Base-by-base conservation (phyloP, 2,329 filamentous ascomycete species). In the Colletotrichum horii region DNA sequence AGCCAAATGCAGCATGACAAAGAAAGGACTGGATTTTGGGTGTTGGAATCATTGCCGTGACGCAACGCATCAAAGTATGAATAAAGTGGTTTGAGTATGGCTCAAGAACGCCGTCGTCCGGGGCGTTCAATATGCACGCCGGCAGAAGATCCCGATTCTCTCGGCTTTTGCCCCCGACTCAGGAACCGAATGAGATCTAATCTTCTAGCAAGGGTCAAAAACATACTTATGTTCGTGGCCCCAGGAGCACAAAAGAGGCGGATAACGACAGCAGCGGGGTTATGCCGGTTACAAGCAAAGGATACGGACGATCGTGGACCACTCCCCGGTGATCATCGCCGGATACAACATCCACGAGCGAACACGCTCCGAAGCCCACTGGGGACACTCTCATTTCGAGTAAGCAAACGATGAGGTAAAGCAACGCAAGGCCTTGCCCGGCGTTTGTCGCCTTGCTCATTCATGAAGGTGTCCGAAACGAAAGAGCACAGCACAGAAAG, bases 291-390 rank as follows among this genome's bases (percentile, higher is more conserved):
- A 52, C 43, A 52, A 22, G 22, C 4, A 52, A 52, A 14, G 43
- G n/a, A 52, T 52, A 52, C n/a, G 43, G n/a, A 52, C 43, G 43
- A 52, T 52, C 43, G 43, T 22, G 43, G 43, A 22, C n/a, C 43
- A 22, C 43, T 12, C 43, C 11, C 43, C 43, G 43, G 19, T 52
- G 43, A 52, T 52, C 43, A 22, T 52, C 43, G n/a, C n/a, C 43
- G 43, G 43, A 52, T 52, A 52, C 43, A 52, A 52, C 19, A n/a
- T 48, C 38, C 38, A 48, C 38, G 43, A 52, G n/a, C 43, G 43
- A 52, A 52, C 43, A 52, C 22, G 43, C 43, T 52, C 43, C 43
- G 43, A 52, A 52, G 43, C 43, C n/a, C 43, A 52, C 43, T 52
- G 43, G 43, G 43, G 43, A 1, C 11, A 52, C 43, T 22, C 43